phyloP scores from a whole-genome alignment of 345 rosid species.

The Pugionium dolabratum region DNA sequence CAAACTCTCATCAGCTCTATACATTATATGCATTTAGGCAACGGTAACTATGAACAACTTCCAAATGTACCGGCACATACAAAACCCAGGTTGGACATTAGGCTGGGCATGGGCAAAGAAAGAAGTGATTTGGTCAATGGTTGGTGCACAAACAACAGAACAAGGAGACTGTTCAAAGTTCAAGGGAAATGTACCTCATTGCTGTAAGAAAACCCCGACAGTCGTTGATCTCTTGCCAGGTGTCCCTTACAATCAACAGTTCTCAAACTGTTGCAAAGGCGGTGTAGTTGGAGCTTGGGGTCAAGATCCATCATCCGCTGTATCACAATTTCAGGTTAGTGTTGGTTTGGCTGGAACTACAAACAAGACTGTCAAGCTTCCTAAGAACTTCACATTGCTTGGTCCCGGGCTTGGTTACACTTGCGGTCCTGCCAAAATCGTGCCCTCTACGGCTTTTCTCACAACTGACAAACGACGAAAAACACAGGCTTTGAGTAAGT shows the following conservation, averaged over 20 bases:
- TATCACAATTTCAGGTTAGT: conserved; percentile 73
- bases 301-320: conserved; percentile 69
- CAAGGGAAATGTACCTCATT: conserved; percentile 78
- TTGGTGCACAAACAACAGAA: conserved; percentile 79
- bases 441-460: conserved; percentile 64
- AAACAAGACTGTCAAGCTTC: conserved; percentile 79
- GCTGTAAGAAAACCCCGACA: conserved; percentile 72
- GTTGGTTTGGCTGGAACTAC: conserved; percentile 79
- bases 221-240: conserved; percentile 80
- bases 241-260: conserved; percentile 80
- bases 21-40: conserved; percentile 50
- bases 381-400: conserved; percentile 80
- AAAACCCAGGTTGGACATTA: conserved; percentile 77
- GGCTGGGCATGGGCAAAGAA: conserved; percentile 95
- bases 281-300: conserved; percentile 81
- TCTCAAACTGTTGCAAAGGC: conserved; percentile 85
- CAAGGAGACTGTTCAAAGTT: conserved; percentile 98
- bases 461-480: conserved; percentile 62
- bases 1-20: conserved; percentile 17
- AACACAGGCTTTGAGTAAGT: conserved; percentile 82
- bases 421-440: conserved; percentile 79
- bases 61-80: conserved; percentile 75
- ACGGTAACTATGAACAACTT: conserved; percentile 69
- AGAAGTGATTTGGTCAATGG: conserved; percentile 81
- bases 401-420: conserved; percentile 91